phyloP scores from a whole-genome alignment of 139 green algal species.

The Volvox africanus region DNA sequence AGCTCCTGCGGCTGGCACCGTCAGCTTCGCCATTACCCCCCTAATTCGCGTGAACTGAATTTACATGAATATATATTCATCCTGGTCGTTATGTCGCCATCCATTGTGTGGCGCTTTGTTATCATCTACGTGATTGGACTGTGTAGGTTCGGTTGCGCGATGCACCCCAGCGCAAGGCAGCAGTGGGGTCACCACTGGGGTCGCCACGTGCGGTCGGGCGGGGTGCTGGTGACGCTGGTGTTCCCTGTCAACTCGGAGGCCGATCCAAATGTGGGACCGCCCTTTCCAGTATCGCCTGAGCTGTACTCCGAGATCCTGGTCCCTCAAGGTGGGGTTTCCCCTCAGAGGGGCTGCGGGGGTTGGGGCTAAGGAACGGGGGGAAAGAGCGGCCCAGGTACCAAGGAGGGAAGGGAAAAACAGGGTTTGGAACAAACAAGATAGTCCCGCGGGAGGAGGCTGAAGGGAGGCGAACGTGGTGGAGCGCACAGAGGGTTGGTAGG shows the following conservation, averaged over 20 bases:
- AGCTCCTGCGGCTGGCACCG: too few species aligned
- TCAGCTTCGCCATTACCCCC: too few species aligned
- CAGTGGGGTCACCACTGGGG: slow-evolving; percentile 70
- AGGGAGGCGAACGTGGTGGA: too few species aligned
- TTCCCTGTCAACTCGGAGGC: slow-evolving; percentile 70
- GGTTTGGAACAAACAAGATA: too few species aligned
- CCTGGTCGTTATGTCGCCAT: too few species aligned
- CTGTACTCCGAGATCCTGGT: slow-evolving; percentile 68
- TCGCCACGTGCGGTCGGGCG: slow-evolving; percentile 60
- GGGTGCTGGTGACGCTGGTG: slow-evolving; percentile 67
- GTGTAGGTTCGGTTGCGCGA: slow-evolving; percentile 77
- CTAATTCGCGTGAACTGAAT: too few species aligned
- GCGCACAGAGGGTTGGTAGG: too few species aligned
- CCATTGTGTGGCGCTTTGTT: too few species aligned
- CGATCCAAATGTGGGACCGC: slow-evolving; percentile 53
- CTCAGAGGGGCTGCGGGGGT: too few species aligned
- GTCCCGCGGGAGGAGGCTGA: too few species aligned
- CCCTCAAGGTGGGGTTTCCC: slow-evolving; percentile 12
- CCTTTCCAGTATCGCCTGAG: slow-evolving; percentile 69
- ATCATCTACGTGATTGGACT: not conserved
- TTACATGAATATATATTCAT: too few species aligned
- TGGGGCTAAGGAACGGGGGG: not conserved
- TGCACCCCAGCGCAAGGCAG: slow-evolving; percentile 67
- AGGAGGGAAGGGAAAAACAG: too few species aligned
- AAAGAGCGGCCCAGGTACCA: not conserved